Evolutionary conservation across 2,329 filamentous ascomycete genomes (phyloP).

Genomic region (Fusarium tuaranense): DNA sequence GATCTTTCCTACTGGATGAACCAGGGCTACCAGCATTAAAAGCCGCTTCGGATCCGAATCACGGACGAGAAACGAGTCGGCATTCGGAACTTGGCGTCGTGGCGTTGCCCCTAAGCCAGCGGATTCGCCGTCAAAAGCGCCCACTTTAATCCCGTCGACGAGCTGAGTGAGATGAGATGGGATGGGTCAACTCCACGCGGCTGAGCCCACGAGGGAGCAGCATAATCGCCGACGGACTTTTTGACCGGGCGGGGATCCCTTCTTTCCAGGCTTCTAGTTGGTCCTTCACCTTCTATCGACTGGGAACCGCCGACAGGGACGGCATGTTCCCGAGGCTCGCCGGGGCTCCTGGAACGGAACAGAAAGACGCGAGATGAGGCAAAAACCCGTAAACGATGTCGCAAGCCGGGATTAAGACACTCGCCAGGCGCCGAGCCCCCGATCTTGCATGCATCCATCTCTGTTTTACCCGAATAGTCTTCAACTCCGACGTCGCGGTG

Average conservation of each 20-base stretch:
- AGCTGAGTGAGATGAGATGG: constrained; percentile 6
- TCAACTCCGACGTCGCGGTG: background rate
- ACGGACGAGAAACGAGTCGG: constrained; percentile 13
- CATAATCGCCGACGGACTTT: constrained; percentile 34
- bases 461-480: constrained; percentile 8
- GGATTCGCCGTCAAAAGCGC: background rate
- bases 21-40: background rate
- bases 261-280: background rate
- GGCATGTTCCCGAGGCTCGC: background rate
- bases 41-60: constrained; percentile 27
- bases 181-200: background rate
- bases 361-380: constrained; percentile 28
- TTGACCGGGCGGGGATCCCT: background rate
- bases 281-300: constrained; percentile 7
- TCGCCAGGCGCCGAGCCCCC: constrained; percentile 11
- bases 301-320: constrained; percentile 4
- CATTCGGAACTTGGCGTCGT: background rate
- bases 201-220: background rate
- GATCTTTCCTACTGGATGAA: background rate
- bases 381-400: constrained; percentile 2
- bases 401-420: constrained; percentile 23
- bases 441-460: constrained; percentile 27
- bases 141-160: background rate
- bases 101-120: background rate
- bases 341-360: background rate